phyloP scores from a whole-genome alignment of 495 filamentous ascomycete species.

The Aspergillus leporis region DNA sequence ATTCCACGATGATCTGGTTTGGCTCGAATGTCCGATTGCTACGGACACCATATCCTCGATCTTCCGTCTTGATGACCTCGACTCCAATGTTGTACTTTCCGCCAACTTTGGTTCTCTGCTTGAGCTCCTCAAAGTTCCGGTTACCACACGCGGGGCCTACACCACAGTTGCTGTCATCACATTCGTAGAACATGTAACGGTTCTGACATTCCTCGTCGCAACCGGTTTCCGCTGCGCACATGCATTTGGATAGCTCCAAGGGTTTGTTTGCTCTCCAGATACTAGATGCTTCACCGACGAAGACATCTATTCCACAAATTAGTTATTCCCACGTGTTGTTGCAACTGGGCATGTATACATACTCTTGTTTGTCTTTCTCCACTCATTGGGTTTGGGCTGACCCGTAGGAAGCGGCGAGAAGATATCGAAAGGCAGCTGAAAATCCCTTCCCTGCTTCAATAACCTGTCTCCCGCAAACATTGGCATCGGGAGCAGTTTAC shows the following conservation, averaged over 20 bases:
- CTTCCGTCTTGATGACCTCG: slow-evolving; percentile 85
- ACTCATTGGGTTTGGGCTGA: slow-evolving; percentile 88
- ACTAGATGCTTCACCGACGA: slow-evolving; percentile 83
- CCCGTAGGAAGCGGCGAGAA: slow-evolving; percentile 82
- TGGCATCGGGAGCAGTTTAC: slow-evolving; percentile 60
- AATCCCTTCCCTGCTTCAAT: slow-evolving; percentile 70
- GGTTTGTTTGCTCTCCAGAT: slow-evolving; percentile 80
- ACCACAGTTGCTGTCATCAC: slow-evolving; percentile 85
- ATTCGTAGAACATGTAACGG: slow-evolving; percentile 95
- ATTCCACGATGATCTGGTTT: slow-evolving; percentile 96
- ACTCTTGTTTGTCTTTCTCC: slow-evolving; percentile 90
- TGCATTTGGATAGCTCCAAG: slow-evolving; percentile 74
- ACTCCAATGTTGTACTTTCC: slow-evolving; percentile 88
- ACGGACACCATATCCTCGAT: slow-evolving; percentile 89
- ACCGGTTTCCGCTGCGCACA: slow-evolving; percentile 73
- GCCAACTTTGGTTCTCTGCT: slow-evolving; percentile 71
- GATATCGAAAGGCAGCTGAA: slow-evolving; percentile 84
- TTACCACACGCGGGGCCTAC: slow-evolving; percentile 77
- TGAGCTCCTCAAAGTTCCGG: slow-evolving; percentile 79
- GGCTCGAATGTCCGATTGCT: slow-evolving; percentile 84
- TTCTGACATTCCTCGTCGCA: slow-evolving; percentile 93
- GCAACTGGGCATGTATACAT: slow-evolving; percentile 27
- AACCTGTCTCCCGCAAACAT: slow-evolving; percentile 64
- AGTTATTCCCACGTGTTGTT: slow-evolving; percentile 9
- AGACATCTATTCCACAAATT: slow-evolving; percentile 64